Percentiles rank a stretch among this genome's conserved stretches.
These are phyloP conservation scores for Gossypium schwendimanii DNA, from an alignment of 441 rosid species.

Conservation along the genomic window DNA sequence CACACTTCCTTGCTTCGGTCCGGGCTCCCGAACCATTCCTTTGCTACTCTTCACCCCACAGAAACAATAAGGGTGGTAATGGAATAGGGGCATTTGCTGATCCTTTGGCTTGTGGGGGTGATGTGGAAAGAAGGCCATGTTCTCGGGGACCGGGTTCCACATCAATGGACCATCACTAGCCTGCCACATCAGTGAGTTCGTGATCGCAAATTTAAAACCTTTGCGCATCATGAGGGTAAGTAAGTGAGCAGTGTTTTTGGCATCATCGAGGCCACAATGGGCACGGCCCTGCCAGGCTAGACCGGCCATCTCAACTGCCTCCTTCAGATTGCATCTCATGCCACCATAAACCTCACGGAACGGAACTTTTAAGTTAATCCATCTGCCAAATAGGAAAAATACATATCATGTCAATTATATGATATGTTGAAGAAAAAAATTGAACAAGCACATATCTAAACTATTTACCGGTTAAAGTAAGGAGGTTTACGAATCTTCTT, in stretches of 20 bases:
- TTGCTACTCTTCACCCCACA: slow-evolving; percentile 65
- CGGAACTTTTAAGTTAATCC: slow-evolving; percentile 71
- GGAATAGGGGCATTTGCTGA: slow-evolving; percentile 27
- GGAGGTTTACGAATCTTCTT: slow-evolving; percentile 66
- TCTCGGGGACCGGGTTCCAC: slow-evolving; percentile 29
- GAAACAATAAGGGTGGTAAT: slow-evolving; percentile 41
- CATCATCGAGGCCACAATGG: slow-evolving; percentile 66
- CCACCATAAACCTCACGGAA: slow-evolving; percentile 52
- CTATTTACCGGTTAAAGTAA: slow-evolving; percentile 52
- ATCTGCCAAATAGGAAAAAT: slow-evolving; percentile 23
- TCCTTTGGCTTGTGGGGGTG: slow-evolving; percentile 32
- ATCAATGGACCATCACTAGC: slow-evolving; percentile 30
- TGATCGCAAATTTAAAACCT: slow-evolving; percentile 53
- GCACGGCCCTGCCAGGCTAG: slow-evolving; percentile 63
- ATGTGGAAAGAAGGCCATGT: slow-evolving; percentile 14
- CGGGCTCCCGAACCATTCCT: slow-evolving; percentile 54
- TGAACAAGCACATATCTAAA: background rate
- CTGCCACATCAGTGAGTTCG: slow-evolving; percentile 52
- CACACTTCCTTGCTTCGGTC: slow-evolving; percentile 52
- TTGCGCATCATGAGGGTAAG: slow-evolving; percentile 48
- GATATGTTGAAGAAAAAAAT: background rate
- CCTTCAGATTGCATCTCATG: slow-evolving; percentile 50
- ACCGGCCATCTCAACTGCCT: slow-evolving; percentile 63
- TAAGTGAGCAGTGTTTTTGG: slow-evolving; percentile 60
- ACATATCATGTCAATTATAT: too few relatives aligned